Evolutionary conservation across 345 rosid genomes (phyloP), one percentile per base, ranked within the genome.

Genomic region (Acer campestre): DNA sequence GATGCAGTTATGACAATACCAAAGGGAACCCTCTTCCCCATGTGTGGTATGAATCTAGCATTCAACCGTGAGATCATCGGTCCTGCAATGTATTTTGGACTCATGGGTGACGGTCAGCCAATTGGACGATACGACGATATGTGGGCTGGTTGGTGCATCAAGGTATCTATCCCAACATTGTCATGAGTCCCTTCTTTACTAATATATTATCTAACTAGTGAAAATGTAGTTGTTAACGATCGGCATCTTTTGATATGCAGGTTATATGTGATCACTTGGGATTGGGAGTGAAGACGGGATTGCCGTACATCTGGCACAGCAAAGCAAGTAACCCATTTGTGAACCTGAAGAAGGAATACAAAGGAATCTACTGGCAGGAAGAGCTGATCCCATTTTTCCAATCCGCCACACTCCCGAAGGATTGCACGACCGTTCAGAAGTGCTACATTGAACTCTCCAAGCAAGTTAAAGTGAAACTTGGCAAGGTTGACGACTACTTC

Each of bases 101-200:
- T 93, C 78, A 93, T 93, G 98, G 96, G 98, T 63, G 96, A 93
- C 81, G 94, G 96, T 66, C 98, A 93, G 79, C 98, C 98, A 49
- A 89, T 93, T 76, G 92, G 93, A 1, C 92, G 98, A 48, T 91
- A 93, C 2, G 97, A 93, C 61, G 97, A 93, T 73, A 93, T 93
- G 97, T 93, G 98, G 98, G 98, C 97, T 80, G 97, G 98, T 53
- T 93, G 98, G 98, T 90, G 93, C 85, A 83, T 77, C 44, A 93
- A 93, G 88, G 94, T 88, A 74, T 4, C n/a, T 35, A 42, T 4
- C n/a, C 16, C 0, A 2, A 2, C 74, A 49, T 58, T 23, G 53
- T 3, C 31, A 29, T 76, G 67, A 12, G 42, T 55, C 27, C 12
- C 23, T 14, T 9, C n/a, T 61, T 53, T 13, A 10, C 17, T 11